Evolutionary conservation across 192 early-diverging fungal genomes (phyloP), one percentile per base, ranked within the genome.

Genomic region (Linnemannia schmuckeri): DNA sequence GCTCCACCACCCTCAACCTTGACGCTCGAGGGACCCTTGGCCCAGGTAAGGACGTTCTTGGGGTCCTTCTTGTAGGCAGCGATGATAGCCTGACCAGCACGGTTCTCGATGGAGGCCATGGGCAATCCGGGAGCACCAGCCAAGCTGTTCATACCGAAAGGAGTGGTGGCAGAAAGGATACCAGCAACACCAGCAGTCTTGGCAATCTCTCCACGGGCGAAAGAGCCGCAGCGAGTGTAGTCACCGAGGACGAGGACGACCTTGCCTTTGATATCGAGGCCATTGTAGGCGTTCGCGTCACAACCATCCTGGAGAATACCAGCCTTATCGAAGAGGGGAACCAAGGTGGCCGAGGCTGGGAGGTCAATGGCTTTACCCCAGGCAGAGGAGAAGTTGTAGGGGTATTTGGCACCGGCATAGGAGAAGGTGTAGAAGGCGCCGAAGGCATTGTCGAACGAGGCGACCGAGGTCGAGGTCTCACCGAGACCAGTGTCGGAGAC

Each of bases 401-500:
- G 78, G 49, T 66, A n/a, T 1, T 54, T 27, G 35, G 2, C 61
- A 42, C 54, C 49, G 17, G 17, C 72, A 44, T 85, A 85, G 33
- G 83, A 70, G 78, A 85, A 63, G 27, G 54, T 80, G 37, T 69
- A 61, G 78, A 73, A 80, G 13, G 81, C 42, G 17, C 87, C 82
- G 30, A 77, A 57, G 12, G 81, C 71, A 37, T 92, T 92, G 52
- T 92, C 92, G 17, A 94, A 80, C 33, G 93, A 93, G 22, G 92
- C 95, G 40, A 96, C 93, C 22, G 90, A 90, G 10, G 94, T 74
- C 17, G 91, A 92, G 38, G 91, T 83, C 22, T 76, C 77, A 30
- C 92, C 94, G 38, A 92, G 89, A 68, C 91, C 91, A 5, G 93
- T 92, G 37, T 92, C 91, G 10, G 89, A 89, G 54, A 91, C 89